These are phyloP conservation scores for Diaporthe australafricana DNA, from an alignment of 2,329 filamentous ascomycete species.

Conservation along the genomic window DNA sequence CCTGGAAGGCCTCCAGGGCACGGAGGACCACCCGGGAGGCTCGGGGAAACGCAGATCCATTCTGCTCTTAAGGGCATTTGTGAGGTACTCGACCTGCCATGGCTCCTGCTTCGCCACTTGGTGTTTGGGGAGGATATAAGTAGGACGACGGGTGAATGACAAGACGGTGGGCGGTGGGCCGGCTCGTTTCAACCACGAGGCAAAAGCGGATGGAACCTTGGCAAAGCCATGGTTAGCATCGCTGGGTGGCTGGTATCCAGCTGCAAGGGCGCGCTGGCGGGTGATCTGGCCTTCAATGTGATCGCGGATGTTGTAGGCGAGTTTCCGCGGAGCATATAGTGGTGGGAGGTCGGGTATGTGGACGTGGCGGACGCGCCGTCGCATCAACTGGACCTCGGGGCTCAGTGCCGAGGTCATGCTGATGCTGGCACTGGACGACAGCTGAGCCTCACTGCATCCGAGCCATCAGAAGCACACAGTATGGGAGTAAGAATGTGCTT, in stretches of 20 bases:
- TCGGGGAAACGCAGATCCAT: constrained; percentile 27
- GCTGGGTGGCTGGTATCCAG: not conserved
- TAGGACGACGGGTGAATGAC: constrained; percentile 35
- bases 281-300: constrained; percentile 23
- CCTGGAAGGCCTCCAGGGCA: constrained; percentile 12
- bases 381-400: constrained; percentile 27
- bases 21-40: constrained; percentile 28
- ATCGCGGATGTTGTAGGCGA: constrained; percentile 22
- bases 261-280: not conserved
- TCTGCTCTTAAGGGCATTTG: constrained; percentile 1
- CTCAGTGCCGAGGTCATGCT: constrained; percentile 27
- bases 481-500: too few relatives aligned
- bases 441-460: not conserved
- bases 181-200: constrained; percentile 26
- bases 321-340: constrained; percentile 18
- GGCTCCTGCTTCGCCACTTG: not conserved
- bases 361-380: constrained; percentile 34
- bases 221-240: not conserved
- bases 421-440: not conserved
- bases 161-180: constrained; percentile 35
- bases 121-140: constrained; percentile 32
- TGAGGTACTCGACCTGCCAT: constrained; percentile 31
- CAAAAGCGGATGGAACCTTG: not conserved
- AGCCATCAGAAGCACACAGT: not conserved
- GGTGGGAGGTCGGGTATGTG: constrained; percentile 36